Percentiles rank a stretch among this genome's conserved stretches.
Evolutionary conservation across 176 grass and related monocot species (phyloP).

Genomic region (Hordeum vulgare): MorexV3_pseudomolecules_assembly NC_058523.1:518187715-518188214

Average conservation of each 20-base stretch:
- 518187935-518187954: background rate
- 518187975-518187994: background rate
- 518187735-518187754: background rate
- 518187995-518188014: background rate
- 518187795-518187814: background rate
- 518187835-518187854: background rate
- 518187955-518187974: background rate
- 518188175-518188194: slow-evolving; percentile 75
- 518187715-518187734: background rate
- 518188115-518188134: slow-evolving; percentile 69
- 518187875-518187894: background rate
- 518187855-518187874: background rate
- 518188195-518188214: slow-evolving; percentile 86
- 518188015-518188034: slow-evolving; percentile 36
- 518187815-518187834: background rate
- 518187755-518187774: background rate
- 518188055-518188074: slow-evolving; percentile 55
- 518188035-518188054: slow-evolving; percentile 50
- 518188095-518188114: slow-evolving; percentile 76
- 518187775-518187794: background rate
- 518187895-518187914: background rate
- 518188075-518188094: slow-evolving; percentile 78
- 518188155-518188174: slow-evolving; percentile 67
- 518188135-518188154: slow-evolving; percentile 47
- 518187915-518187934: background rate